phyloP scores from a whole-genome alignment of 2,329 filamentous ascomycete genomes.

The Claviceps sp. region DNA sequence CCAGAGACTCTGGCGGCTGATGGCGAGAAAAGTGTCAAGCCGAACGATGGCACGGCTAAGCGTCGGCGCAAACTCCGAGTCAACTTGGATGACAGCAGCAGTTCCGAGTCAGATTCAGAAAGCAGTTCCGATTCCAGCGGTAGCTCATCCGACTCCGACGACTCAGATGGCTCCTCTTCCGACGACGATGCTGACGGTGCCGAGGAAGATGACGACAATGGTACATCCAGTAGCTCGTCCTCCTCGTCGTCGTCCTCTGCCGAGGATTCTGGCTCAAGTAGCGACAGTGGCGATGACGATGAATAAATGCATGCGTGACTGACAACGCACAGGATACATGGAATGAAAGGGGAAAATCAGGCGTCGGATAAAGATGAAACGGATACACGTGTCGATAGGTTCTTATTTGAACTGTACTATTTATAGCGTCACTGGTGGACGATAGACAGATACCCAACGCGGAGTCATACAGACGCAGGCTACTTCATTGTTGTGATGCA shows the following conservation, averaged over 20 bases:
- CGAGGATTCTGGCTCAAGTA: slow-evolving; percentile 19
- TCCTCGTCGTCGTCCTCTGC: slow-evolving; percentile 25
- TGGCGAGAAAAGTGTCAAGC: slow-evolving; percentile 26
- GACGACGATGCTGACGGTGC: slow-evolving; percentile 12
- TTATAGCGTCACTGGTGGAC: slow-evolving; percentile 2
- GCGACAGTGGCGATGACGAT: slow-evolving; percentile 7
- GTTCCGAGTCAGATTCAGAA: slow-evolving; percentile 19
- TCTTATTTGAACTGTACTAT: slow-evolving; percentile 7
- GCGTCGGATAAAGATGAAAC: background rate
- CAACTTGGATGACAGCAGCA: slow-evolving; percentile 29
- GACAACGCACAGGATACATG: background rate
- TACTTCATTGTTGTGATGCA: background rate
- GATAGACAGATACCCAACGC: slow-evolving; percentile 6
- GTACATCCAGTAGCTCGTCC: slow-evolving; percentile 29
- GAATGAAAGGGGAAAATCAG: background rate
- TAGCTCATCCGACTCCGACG: slow-evolving; percentile 25
- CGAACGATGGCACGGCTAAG: slow-evolving; percentile 36
- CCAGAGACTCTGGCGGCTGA: slow-evolving; percentile 13
- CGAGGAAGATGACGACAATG: slow-evolving; percentile 10
- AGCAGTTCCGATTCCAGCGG: slow-evolving; percentile 20
- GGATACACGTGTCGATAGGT: background rate
- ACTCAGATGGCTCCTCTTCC: slow-evolving; percentile 16
- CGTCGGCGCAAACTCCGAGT: slow-evolving; percentile 39
- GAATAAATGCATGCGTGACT: slow-evolving; percentile 1
- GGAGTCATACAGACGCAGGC: background rate